These are phyloP conservation scores for Sporothrix brunneoviolacea DNA, from an alignment of 2,329 filamentous ascomycete species.

Conservation along the genomic window DNA sequence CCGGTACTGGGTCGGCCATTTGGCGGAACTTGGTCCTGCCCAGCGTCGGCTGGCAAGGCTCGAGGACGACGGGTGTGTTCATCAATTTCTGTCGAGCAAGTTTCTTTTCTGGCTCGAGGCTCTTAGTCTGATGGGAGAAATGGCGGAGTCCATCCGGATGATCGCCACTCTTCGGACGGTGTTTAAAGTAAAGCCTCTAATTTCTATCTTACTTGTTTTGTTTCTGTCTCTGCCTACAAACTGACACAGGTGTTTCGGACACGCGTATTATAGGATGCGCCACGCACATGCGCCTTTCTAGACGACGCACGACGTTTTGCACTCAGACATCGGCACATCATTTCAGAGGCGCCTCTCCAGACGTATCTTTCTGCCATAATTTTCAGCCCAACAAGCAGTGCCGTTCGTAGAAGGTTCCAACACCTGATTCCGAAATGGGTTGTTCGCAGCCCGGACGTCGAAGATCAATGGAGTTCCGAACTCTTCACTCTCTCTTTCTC, in stretches of 20 bases:
- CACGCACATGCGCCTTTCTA: no score
- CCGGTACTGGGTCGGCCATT: neutral
- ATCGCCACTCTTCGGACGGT: neutral
- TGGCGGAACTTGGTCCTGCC: neutral
- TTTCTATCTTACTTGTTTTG: no score
- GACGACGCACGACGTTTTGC: no score
- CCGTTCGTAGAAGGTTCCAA: no score
- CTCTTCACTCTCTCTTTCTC: no score
- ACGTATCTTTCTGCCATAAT: neutral
- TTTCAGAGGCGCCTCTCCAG: neutral
- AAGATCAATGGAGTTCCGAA: no score
- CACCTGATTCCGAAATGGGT: no score
- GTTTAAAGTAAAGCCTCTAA: no score
- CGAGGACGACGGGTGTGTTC: neutral
- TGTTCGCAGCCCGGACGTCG: no score
- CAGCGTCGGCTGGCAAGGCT: neutral
- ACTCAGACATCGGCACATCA: neutral
- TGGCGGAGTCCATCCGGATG: neutral
- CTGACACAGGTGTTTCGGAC: no score
- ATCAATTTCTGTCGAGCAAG: neutral
- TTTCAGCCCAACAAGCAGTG: neutral
- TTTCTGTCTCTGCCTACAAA: no score
- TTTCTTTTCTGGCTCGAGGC: constrained; percentile 3
- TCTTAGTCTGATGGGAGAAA: neutral
- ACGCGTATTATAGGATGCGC: no score